These are phyloP conservation scores for Aspergillus sp. DNA, from an alignment of 2,329 filamentous ascomycete species.

Conservation along the genomic window DNA sequence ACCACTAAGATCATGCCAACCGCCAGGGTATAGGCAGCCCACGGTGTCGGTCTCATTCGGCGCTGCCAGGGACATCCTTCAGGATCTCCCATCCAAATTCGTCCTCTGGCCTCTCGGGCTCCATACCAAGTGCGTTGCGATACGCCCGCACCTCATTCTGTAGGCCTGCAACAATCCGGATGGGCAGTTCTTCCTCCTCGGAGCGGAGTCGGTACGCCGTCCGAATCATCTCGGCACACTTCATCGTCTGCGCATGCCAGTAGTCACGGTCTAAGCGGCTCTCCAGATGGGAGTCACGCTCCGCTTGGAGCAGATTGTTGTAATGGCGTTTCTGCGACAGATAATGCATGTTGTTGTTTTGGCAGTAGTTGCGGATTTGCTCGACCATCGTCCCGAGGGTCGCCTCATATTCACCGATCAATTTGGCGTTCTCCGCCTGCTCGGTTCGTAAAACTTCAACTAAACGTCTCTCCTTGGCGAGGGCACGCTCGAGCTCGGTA, in stretches of 20 bases:
- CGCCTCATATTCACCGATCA: slow-evolving; percentile 52
- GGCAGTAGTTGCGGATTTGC: slow-evolving; percentile 53
- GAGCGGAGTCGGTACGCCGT: slow-evolving; percentile 50
- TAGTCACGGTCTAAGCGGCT: slow-evolving; percentile 53
- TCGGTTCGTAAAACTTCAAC: slow-evolving; percentile 48
- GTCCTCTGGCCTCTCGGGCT: slow-evolving; percentile 50
- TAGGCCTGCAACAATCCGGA: slow-evolving; percentile 48
- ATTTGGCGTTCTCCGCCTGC: slow-evolving; percentile 49
- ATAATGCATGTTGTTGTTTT: slow-evolving; percentile 51
- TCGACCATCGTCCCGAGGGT: slow-evolving; percentile 51
- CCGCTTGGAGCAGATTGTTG: slow-evolving; percentile 52
- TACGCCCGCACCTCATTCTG: slow-evolving; percentile 53
- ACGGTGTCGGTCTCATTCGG: slow-evolving; percentile 26
- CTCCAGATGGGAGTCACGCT: slow-evolving; percentile 52
- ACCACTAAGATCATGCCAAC: slow-evolving; percentile 17
- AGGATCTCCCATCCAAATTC: slow-evolving; percentile 53
- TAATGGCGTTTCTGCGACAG: slow-evolving; percentile 51
- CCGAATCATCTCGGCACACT: slow-evolving; percentile 52
- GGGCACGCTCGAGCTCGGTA: slow-evolving; percentile 50
- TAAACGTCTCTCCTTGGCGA: slow-evolving; percentile 47
- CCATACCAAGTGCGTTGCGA: slow-evolving; percentile 50
- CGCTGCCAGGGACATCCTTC: slow-evolving; percentile 43
- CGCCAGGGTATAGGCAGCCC: not conserved
- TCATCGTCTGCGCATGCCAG: slow-evolving; percentile 51
- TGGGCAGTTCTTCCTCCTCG: slow-evolving; percentile 49